These are phyloP conservation scores for Gracilaria caudata DNA, from an alignment of 23 red algal species.

Conservation along the genomic window DNA sequence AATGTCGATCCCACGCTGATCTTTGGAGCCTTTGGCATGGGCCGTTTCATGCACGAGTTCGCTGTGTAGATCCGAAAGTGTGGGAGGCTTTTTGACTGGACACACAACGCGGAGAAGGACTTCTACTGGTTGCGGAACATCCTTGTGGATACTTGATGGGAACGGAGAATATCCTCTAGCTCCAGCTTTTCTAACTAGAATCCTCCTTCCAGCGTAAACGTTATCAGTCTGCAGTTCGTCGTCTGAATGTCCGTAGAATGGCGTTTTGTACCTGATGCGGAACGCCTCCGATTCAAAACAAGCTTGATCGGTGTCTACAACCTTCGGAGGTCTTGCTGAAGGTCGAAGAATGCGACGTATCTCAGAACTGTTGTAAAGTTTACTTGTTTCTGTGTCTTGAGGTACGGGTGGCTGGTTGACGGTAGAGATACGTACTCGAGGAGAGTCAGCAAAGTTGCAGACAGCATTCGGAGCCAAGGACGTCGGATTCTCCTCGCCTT, in stretches of 20 bases:
- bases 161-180: constrained; percentile 45
- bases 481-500: neutral
- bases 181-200: constrained; percentile 38
- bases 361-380: constrained; percentile 37
- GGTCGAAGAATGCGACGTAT: constrained; percentile 36
- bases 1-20: constrained; percentile 30
- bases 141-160: constrained; percentile 16
- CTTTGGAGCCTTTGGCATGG: neutral
- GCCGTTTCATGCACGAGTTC: neutral
- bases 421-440: neutral
- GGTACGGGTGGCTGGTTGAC: neutral
- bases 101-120: constrained; percentile 44
- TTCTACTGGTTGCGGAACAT: constrained; percentile 16
- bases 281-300: constrained; percentile 4
- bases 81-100: constrained; percentile 52
- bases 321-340: constrained; percentile 33
- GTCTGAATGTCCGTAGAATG: constrained; percentile 44
- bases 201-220: constrained; percentile 25
- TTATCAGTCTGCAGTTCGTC: constrained; percentile 35
- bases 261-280: constrained; percentile 52
- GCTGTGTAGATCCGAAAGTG: constrained; percentile 17
- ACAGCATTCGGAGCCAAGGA: neutral
- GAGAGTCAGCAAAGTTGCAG: neutral
- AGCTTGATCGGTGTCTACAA: constrained; percentile 14
- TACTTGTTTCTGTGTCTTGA: constrained; percentile 20